Percentiles rank a stretch among this genome's conserved stretches.
Evolutionary conservation across 202 grass and related monocot species (phyloP).

Genomic region (Zizania palustris): DNA sequence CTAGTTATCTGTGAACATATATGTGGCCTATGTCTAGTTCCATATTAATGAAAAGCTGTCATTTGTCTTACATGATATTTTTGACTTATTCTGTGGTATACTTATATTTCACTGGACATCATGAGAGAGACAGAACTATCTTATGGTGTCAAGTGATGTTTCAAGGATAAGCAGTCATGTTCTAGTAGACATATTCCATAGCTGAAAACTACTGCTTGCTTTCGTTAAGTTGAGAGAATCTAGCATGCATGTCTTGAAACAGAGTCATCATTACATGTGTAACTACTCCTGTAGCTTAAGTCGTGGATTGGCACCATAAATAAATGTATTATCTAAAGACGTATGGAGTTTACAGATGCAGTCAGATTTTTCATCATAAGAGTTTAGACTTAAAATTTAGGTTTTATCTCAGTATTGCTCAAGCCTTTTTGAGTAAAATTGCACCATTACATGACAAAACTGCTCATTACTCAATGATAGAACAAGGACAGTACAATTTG

Average conservation of each 20-base stretch:
- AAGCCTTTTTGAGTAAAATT: neutral
- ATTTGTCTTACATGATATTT: slow-evolving; percentile 39
- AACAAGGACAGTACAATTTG: neutral
- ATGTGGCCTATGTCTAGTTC: slow-evolving; percentile 28
- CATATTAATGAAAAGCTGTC: slow-evolving; percentile 37
- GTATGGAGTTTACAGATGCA: neutral
- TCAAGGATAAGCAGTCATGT: slow-evolving; percentile 30
- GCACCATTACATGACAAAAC: neutral
- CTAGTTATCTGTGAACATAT: slow-evolving; percentile 28
- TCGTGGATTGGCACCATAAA: neutral
- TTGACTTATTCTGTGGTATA: neutral
- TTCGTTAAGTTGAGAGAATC: slow-evolving; percentile 13
- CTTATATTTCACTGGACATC: slow-evolving; percentile 24
- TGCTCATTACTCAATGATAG: slow-evolving; percentile 15
- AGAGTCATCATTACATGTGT: neutral
- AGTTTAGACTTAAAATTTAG: neutral
- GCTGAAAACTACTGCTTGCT: slow-evolving; percentile 1
- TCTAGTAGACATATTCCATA: slow-evolving; percentile 22
- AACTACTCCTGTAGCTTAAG: neutral
- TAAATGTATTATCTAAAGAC: neutral
- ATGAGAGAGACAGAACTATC: slow-evolving; percentile 25
- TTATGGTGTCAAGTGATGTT: slow-evolving; percentile 34
- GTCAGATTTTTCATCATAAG: neutral
- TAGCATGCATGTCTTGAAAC: slow-evolving; percentile 18
- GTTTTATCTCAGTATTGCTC: neutral